Percentiles rank a stretch among this genome's conserved stretches.
These are phyloP conservation scores for Dianthus caryophyllus DNA, from an alignment of 148 eudicot genomes.

Conservation along the genomic window DNA sequence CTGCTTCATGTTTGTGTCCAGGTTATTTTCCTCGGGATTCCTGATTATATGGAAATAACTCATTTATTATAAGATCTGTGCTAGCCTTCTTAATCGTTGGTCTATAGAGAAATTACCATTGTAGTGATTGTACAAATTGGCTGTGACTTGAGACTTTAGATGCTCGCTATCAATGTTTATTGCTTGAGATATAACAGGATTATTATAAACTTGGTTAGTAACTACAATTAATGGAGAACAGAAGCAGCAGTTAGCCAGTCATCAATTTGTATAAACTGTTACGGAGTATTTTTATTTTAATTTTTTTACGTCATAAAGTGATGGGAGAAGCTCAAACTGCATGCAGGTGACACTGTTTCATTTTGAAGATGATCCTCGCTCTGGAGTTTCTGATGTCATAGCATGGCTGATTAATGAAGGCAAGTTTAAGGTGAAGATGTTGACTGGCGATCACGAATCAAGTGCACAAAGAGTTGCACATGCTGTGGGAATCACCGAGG, in stretches of 20 bases:
- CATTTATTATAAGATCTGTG: not conserved
- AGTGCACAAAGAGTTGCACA: slow-evolving; percentile 87
- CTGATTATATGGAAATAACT: not conserved
- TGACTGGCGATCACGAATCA: slow-evolving; percentile 93
- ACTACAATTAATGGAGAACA: not conserved
- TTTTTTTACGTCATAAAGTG: not conserved
- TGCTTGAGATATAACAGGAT: not conserved
- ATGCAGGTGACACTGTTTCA: slow-evolving; percentile 84
- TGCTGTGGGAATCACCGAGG: slow-evolving; percentile 79
- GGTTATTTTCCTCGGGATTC: not conserved
- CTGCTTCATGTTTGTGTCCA: not conserved
- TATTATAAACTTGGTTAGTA: not conserved
- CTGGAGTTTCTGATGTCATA: slow-evolving; percentile 65
- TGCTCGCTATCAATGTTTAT: not conserved
- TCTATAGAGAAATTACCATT: not conserved
- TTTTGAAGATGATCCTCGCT: slow-evolving; percentile 91
- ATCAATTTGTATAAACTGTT: not conserved
- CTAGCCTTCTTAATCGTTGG: not conserved
- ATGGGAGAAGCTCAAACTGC: slow-evolving; percentile 13
- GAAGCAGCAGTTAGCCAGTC: not conserved
- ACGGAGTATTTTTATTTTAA: not conserved
- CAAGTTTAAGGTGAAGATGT: slow-evolving; percentile 80
- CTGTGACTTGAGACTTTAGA: not conserved
- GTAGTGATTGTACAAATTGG: not conserved
- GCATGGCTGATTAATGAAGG: slow-evolving; percentile 50